Conservation (phyloP, 495 filamentous ascomycete species). For the Thermochaetoides thermophila region DNA sequence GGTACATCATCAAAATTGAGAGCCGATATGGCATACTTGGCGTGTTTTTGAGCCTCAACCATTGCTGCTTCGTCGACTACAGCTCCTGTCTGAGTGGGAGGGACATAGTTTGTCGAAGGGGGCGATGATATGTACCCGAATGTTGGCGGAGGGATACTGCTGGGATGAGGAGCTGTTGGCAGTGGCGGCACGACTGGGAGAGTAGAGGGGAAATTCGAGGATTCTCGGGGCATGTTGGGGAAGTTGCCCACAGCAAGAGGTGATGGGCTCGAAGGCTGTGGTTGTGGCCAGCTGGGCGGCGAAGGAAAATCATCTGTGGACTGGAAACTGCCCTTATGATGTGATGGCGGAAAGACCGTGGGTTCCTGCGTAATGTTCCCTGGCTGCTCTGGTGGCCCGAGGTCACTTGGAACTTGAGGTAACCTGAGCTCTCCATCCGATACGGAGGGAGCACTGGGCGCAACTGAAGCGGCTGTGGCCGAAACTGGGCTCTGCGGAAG, state of each 20-base stretch:
- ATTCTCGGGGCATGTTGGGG: neutral
- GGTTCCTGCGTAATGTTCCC: slow-evolving; percentile 14
- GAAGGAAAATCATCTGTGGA: neutral
- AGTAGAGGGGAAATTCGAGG: slow-evolving; percentile 15
- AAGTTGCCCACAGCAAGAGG: slow-evolving; percentile 3
- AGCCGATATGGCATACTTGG: slow-evolving; percentile 92
- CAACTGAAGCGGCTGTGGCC: no score
- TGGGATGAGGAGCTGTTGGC: slow-evolving; percentile 14
- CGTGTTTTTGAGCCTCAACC: slow-evolving; percentile 77
- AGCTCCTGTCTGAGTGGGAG: slow-evolving; percentile 8
- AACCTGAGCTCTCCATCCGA: slow-evolving; percentile 17
- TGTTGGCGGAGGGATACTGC: no score
- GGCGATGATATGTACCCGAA: no score
- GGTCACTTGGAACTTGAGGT: slow-evolving; percentile 19
- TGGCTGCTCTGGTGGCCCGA: slow-evolving; percentile 12
- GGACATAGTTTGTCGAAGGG: no score
- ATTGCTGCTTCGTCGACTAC: slow-evolving; percentile 60
- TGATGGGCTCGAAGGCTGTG: slow-evolving; percentile 8
- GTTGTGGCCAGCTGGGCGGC: no score
- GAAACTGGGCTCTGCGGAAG: slow-evolving; percentile 25
- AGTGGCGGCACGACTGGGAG: slow-evolving; percentile 14
- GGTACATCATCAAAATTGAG: slow-evolving; percentile 91
- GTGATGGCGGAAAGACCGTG: slow-evolving; percentile 11
- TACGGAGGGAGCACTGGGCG: slow-evolving; percentile 30
- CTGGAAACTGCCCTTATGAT: slow-evolving; percentile 8